phyloP scores from a whole-genome alignment of 163 green algal genomes.

The Prototheca stagnorum region DNA sequence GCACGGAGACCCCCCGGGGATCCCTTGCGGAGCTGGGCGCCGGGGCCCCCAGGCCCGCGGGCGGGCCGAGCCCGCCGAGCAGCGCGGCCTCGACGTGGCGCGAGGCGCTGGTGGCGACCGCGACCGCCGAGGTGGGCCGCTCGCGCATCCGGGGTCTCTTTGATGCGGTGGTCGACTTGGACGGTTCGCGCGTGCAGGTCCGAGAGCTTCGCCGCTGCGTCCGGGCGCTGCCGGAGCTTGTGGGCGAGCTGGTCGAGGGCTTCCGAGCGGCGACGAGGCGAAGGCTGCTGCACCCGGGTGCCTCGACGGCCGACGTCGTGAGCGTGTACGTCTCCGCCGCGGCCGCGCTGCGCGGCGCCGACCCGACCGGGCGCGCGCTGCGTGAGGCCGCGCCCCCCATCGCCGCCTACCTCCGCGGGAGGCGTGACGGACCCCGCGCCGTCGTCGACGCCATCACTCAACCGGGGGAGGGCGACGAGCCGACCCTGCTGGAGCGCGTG shows the following conservation, averaged over 20 bases:
- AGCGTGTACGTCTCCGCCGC: constrained; percentile 76
- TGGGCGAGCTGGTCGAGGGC: constrained; percentile 17
- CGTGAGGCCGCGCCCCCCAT: not conserved
- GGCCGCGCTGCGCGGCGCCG: constrained; percentile 49
- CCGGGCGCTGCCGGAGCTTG: constrained; percentile 43
- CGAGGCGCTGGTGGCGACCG: no score
- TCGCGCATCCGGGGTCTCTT: no score
- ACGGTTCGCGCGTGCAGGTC: constrained; percentile 19
- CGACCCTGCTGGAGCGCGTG: constrained; percentile 45
- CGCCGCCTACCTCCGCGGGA: not conserved
- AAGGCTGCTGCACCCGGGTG: constrained; percentile 51
- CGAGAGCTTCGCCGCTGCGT: constrained; percentile 55
- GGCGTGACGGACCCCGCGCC: not conserved
- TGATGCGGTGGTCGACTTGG: constrained; percentile 65
- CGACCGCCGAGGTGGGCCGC: no score
- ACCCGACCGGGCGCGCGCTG: constrained; percentile 33
- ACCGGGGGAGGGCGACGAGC: not conserved
- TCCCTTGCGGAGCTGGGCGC: no score
- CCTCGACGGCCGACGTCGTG: constrained; percentile 79
- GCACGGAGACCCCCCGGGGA: no score
- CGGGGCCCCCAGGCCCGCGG: no score
- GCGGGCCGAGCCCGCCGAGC: no score
- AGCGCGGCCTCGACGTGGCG: no score
- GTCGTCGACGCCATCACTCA: not conserved
- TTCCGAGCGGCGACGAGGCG: constrained; percentile 23